These are phyloP conservation scores for Pichia sp. DNA, from an alignment of 1,139 yeast species.

Conservation along the genomic window DNA sequence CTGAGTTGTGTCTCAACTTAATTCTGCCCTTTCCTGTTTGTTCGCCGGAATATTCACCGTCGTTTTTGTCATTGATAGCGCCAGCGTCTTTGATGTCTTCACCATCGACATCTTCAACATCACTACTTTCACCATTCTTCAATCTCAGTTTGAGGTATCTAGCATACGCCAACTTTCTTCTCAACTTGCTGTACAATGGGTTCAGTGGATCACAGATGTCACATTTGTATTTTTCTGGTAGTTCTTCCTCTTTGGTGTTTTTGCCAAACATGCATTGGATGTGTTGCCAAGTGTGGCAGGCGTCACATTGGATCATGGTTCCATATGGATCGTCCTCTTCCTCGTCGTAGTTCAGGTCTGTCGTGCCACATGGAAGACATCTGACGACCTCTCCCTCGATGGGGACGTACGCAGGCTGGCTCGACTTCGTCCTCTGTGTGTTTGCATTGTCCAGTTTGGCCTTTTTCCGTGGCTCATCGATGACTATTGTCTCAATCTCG, in stretches of 20 bases:
- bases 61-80: constrained; percentile 11
- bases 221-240: constrained; percentile 51
- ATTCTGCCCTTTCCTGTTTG: constrained; percentile 1
- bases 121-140: constrained; percentile 13
- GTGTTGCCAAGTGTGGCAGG: constrained; percentile 86
- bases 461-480: constrained; percentile 8
- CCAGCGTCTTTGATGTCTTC: constrained; percentile 1
- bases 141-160: constrained; percentile 25
- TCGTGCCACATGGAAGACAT: constrained; percentile 65
- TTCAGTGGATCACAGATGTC: constrained; percentile 46
- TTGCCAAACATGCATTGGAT: constrained; percentile 65
- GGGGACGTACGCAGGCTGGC: constrained; percentile 4
- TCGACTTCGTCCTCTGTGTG: too few species aligned
- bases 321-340: constrained; percentile 62
- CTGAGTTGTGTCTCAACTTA: background rate
- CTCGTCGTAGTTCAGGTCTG: constrained; percentile 61
- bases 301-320: constrained; percentile 77
- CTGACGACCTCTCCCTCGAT: constrained; percentile 40
- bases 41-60: constrained; percentile 14
- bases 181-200: constrained; percentile 32
- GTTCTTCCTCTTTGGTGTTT: constrained; percentile 33
- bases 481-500: background rate
- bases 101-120: constrained; percentile 16
- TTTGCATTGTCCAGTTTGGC: background rate
- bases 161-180: constrained; percentile 30